Base-by-base conservation (phyloP, 345 rosid species). In the Populus deltoides region DNA sequence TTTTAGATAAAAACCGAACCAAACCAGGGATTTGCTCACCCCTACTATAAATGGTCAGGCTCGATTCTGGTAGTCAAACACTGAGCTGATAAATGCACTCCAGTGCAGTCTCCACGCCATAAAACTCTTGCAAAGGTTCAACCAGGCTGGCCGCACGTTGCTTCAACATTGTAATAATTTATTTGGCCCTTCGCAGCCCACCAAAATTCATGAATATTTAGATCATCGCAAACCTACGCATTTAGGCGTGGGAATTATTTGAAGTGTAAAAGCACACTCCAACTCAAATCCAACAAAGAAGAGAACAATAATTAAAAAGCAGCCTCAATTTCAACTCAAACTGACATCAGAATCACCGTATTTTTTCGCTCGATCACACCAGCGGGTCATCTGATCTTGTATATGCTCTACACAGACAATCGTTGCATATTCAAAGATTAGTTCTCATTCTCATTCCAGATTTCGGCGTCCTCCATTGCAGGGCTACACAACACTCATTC, bases 81-180 rank as follows among this genome's bases (percentile, higher is more conserved):
- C 5, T 33, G 5, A 3, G 5, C 35, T 33, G 0, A 33, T 33
- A n/a, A 33, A 33, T 33, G 36, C 45, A 25, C n/a, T n/a, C n/a
- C n/a, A n/a, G n/a, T n/a, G n/a, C n/a, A n/a, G n/a, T n/a, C 77
- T 81, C 86, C n/a, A n/a, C 20, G 71, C 6, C 57, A 80, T 57
- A 31, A 74, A 71, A 72, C 75, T 75, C 7, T 45, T 41, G 78
- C 84, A 86, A 2, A 70, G 67, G 75, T 17, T 77, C 74, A 67
- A 55, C 85, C 85, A 69, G 86, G 85, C 83, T 83, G 88, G 75
- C 83, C 75, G 73, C 85, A 81, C 36, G 82, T 86, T 83, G 85
- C 81, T 81, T 77, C 63, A 0, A 16, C 77, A 3, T 81, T 66
- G 76, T 74, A 77, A 79, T 81, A 79, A 77, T 83, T 86, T 25